These are phyloP conservation scores for Stropharia rugosoannulata DNA, from an alignment of 768 basidiomycete species.

Conservation along the genomic window DNA sequence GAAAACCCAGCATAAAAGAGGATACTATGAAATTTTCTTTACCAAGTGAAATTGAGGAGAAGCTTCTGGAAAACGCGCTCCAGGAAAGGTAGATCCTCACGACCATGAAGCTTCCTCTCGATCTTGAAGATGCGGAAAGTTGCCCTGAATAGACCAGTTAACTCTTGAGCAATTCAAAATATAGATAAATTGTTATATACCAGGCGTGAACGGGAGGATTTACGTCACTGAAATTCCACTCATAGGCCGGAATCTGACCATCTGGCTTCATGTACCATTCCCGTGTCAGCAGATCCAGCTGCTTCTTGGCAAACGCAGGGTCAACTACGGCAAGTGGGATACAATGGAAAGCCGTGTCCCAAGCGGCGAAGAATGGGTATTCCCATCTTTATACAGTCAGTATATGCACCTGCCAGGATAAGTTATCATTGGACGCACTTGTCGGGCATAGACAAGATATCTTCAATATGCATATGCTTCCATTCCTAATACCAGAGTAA, in stretches of 20 bases:
- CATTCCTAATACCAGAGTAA: slow-evolving; percentile 62
- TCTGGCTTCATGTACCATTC: slow-evolving; percentile 99
- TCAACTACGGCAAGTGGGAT: slow-evolving; percentile 97
- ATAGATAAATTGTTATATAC: slow-evolving; percentile 34
- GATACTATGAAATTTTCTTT: slow-evolving; percentile 12
- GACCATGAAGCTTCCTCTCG: slow-evolving; percentile 91
- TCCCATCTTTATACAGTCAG: slow-evolving; percentile 67
- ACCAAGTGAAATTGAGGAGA: slow-evolving; percentile 96
- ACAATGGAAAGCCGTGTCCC: slow-evolving; percentile 99
- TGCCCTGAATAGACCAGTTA: slow-evolving; percentile 52
- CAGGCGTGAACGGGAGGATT: slow-evolving; percentile 99
- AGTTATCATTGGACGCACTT: slow-evolving; percentile 55
- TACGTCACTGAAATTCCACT: slow-evolving; percentile 99
- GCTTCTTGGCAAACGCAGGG: slow-evolving; percentile 94
- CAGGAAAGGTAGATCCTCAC: slow-evolving; percentile 87
- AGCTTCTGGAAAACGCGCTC: slow-evolving; percentile 99
- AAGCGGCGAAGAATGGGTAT: slow-evolving; percentile 98
- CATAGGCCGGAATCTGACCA: slow-evolving; percentile 97
- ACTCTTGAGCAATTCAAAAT: neutral
- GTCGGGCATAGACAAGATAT: slow-evolving; percentile 98
- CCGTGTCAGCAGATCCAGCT: slow-evolving; percentile 91
- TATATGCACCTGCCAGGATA: slow-evolving; percentile 1
- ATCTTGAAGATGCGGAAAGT: slow-evolving; percentile 99
- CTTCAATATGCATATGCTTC: slow-evolving; percentile 94
- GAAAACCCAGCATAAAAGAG: neutral